Evolutionary conservation across 495 filamentous ascomycete species (phyloP).

Genomic region (Talaromyces liani): DNA sequence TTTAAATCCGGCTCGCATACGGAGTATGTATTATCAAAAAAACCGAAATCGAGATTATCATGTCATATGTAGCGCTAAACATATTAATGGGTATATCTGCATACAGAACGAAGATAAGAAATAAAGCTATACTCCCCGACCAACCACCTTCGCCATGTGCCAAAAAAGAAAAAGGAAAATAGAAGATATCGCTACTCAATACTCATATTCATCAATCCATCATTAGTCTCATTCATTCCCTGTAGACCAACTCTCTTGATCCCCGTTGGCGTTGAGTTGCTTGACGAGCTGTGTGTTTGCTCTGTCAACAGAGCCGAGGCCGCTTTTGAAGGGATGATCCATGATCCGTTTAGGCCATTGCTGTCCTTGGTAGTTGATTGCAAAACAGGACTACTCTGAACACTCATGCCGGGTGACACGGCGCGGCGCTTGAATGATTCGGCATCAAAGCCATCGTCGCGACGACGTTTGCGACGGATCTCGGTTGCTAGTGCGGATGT

Average conservation of each 20-base stretch:
- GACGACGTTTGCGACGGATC: conserved; percentile 69
- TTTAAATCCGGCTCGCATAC: too few relatives aligned
- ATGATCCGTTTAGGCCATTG: conserved; percentile 33
- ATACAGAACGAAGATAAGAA: neutral
- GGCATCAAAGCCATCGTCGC: conserved; percentile 89
- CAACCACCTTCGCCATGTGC: neutral
- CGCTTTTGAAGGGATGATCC: conserved; percentile 60
- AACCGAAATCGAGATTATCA: neutral
- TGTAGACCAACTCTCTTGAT: conserved; percentile 78
- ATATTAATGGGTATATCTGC: neutral
- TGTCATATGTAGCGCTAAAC: neutral
- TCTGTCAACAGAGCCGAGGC: conserved; percentile 41
- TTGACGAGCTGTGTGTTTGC: conserved; percentile 39
- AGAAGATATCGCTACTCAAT: conserved; percentile 52
- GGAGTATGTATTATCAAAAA: neutral
- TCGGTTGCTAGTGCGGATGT: conserved; percentile 49
- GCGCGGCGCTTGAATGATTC: conserved; percentile 87
- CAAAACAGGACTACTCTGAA: conserved; percentile 82
- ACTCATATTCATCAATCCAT: conserved; percentile 96
- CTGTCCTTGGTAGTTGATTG: conserved; percentile 55
- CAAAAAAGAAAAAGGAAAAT: neutral
- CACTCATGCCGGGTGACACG: conserved; percentile 87
- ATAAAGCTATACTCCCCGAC: neutral
- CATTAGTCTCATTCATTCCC: conserved; percentile 92
- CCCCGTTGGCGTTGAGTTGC: conserved; percentile 28